Percentiles rank a stretch among this genome's conserved stretches.
These are phyloP conservation scores for Coleophoma cylindrospora DNA, from an alignment of 2,329 filamentous ascomycete genomes.

Conservation along the genomic window DNA sequence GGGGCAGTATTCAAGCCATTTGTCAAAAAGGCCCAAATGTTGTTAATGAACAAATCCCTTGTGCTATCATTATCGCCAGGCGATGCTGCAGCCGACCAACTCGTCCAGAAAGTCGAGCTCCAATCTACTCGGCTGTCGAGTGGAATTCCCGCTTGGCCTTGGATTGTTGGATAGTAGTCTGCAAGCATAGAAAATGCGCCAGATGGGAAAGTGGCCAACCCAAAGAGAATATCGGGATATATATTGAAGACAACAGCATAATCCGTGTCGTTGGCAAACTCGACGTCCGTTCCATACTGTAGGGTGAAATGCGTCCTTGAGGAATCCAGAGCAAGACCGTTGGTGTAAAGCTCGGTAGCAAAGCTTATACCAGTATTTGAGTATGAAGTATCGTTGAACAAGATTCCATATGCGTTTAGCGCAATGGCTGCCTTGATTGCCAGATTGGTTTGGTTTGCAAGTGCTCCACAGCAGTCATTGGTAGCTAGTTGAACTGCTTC, in stretches of 20 bases:
- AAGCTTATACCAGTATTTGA: conserved; percentile 37
- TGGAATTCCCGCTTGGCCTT: conserved; percentile 71
- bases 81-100: too few relatives aligned
- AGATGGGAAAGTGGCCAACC: conserved; percentile 70
- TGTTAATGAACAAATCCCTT: too few relatives aligned
- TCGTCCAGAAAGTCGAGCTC: too few relatives aligned
- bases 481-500: conserved; percentile 75
- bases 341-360: too few relatives aligned
- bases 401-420: conserved; percentile 72
- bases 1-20: too few relatives aligned
- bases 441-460: conserved; percentile 75
- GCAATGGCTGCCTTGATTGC: conserved; percentile 81
- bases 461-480: conserved; percentile 76
- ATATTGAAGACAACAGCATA: conserved; percentile 68
- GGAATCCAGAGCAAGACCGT: too few relatives aligned
- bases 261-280: conserved; percentile 62
- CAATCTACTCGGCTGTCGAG: conserved; percentile 59
- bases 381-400: conserved; percentile 58
- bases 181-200: conserved; percentile 74
- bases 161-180: conserved; percentile 67
- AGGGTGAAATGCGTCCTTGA: conserved; percentile 44
- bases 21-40: too few relatives aligned
- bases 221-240: conserved; percentile 72
- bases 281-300: conserved; percentile 56
- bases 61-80: too few relatives aligned